These are phyloP conservation scores for Boletus subcaerulescens DNA, from an alignment of 768 basidiomycete species.

Conservation along the genomic window DNA sequence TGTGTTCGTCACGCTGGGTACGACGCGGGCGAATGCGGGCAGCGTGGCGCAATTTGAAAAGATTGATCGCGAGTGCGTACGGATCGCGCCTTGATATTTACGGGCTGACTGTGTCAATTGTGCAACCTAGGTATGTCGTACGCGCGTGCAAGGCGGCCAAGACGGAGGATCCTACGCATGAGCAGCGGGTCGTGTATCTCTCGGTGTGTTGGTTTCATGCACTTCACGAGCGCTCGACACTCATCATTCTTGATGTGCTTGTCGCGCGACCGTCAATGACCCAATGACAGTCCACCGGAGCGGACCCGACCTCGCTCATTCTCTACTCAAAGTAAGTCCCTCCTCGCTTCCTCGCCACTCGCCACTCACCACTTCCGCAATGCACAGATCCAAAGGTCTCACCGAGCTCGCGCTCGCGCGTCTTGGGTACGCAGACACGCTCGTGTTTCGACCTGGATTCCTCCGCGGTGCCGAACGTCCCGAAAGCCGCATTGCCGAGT, in stretches of 20 bases:
- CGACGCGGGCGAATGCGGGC: conserved; percentile 58
- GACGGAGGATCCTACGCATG: conserved; percentile 38
- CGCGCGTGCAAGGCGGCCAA: conserved; percentile 68
- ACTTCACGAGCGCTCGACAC: too few relatives aligned
- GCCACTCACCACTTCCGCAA: background rate
- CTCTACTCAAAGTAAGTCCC: conserved; percentile 47
- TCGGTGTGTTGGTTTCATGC: conserved; percentile 39
- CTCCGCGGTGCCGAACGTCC: conserved; percentile 47
- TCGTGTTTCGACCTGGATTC: conserved; percentile 65
- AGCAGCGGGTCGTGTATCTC: conserved; percentile 67
- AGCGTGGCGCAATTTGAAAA: conserved; percentile 66
- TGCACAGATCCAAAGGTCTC: conserved; percentile 65
- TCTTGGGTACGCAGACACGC: conserved; percentile 67
- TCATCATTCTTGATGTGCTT: too few relatives aligned
- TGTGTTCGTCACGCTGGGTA: conserved; percentile 74
- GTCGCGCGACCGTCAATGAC: too few relatives aligned
- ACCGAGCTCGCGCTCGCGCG: conserved; percentile 67
- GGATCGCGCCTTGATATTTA: too few relatives aligned
- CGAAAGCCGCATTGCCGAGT: conserved; percentile 41
- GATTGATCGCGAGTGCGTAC: conserved; percentile 69
- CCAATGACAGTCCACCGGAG: conserved; percentile 41
- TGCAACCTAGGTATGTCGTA: conserved; percentile 58
- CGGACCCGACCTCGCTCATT: conserved; percentile 47
- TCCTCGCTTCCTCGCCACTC: background rate
- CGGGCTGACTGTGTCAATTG: background rate